These are phyloP conservation scores for Boletus barrowsii DNA, from an alignment of 768 basidiomycete genomes.

Conservation along the genomic window DNA sequence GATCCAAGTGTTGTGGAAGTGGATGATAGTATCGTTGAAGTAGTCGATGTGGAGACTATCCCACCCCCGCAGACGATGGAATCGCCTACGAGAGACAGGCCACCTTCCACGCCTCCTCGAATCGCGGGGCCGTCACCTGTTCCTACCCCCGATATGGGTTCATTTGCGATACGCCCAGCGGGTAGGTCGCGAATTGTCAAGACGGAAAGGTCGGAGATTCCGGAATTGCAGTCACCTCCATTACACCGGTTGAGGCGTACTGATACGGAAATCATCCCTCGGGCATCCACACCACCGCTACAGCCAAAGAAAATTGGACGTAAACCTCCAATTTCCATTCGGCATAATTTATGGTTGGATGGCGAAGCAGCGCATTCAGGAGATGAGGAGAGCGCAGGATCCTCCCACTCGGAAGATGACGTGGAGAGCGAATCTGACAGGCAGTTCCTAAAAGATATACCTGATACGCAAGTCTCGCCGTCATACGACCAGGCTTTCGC, in stretches of 20 bases:
- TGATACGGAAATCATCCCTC: slow-evolving; percentile 25
- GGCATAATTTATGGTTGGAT: slow-evolving; percentile 52
- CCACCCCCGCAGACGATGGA: slow-evolving; percentile 6
- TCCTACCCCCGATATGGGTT: slow-evolving; percentile 27
- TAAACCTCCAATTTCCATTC: slow-evolving; percentile 34
- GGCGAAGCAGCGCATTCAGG: slow-evolving; percentile 77
- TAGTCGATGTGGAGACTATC: slow-evolving; percentile 20
- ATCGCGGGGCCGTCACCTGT: slow-evolving; percentile 19
- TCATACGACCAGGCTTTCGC: slow-evolving; percentile 71
- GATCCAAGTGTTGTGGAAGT: slow-evolving; percentile 22
- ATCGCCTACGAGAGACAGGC: slow-evolving; percentile 26
- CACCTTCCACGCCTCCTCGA: slow-evolving; percentile 32
- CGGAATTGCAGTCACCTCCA: slow-evolving; percentile 30
- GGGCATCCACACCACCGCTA: slow-evolving; percentile 18
- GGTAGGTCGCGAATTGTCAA: slow-evolving; percentile 26
- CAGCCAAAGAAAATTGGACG: slow-evolving; percentile 20
- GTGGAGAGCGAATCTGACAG: slow-evolving; percentile 65
- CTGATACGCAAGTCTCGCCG: slow-evolving; percentile 64
- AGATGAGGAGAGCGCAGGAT: slow-evolving; percentile 68
- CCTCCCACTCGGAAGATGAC: slow-evolving; percentile 50
- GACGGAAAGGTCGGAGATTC: slow-evolving; percentile 16
- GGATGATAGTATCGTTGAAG: slow-evolving; percentile 12
- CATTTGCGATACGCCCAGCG: slow-evolving; percentile 46
- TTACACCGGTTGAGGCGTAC: slow-evolving; percentile 30
- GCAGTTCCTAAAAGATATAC: slow-evolving; percentile 59